Conservation (phyloP, 2,329 filamentous ascomycete genomes). For the Aschersonia sp. region DNA sequence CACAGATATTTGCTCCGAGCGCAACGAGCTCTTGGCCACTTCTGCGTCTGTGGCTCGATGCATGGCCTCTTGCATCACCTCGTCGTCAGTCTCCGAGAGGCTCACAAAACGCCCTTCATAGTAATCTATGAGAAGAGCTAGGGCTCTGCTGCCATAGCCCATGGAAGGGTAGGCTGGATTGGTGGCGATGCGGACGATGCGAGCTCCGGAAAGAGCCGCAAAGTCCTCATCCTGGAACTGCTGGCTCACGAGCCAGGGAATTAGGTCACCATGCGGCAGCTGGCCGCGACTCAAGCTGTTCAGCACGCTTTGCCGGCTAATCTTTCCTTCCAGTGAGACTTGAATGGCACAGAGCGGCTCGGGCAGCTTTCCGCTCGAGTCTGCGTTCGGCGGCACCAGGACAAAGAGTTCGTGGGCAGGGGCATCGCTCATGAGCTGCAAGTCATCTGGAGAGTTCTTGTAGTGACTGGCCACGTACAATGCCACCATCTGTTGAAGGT, state of each 20-base stretch:
- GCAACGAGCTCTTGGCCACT: conserved; percentile 57
- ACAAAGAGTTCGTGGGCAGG: conserved; percentile 95
- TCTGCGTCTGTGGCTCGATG: conserved; percentile 71
- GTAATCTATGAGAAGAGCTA: conserved; percentile 79
- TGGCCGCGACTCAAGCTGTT: conserved; percentile 82
- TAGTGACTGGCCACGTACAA: conserved; percentile 95
- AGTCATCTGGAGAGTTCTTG: conserved; percentile 93
- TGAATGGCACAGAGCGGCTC: conserved; percentile 93
- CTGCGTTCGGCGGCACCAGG: conserved; percentile 71
- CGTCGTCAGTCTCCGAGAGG: conserved; percentile 56
- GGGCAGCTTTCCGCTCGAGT: conserved; percentile 63
- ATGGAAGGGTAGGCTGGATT: conserved; percentile 86
- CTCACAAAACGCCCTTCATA: conserved; percentile 87
- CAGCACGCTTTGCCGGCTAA: conserved; percentile 83
- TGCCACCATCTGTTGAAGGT: conserved; percentile 95
- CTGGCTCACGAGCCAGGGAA: conserved; percentile 93
- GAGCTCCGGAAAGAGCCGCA: conserved; percentile 78
- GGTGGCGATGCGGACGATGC: conserved; percentile 87
- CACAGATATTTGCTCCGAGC: conserved; percentile 79
- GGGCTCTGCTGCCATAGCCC: conserved; percentile 84
- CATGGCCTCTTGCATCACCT: conserved; percentile 45
- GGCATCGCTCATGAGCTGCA: conserved; percentile 97
- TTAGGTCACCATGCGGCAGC: conserved; percentile 80
- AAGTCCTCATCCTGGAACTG: conserved; percentile 98
- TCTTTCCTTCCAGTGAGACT: conserved; percentile 84